A percentile compares a stretch with the other conserved stretches of the same genome.
Evolutionary conservation across 306 rosid species (phyloP).

Genomic region (Rubus idaeus): DNA sequence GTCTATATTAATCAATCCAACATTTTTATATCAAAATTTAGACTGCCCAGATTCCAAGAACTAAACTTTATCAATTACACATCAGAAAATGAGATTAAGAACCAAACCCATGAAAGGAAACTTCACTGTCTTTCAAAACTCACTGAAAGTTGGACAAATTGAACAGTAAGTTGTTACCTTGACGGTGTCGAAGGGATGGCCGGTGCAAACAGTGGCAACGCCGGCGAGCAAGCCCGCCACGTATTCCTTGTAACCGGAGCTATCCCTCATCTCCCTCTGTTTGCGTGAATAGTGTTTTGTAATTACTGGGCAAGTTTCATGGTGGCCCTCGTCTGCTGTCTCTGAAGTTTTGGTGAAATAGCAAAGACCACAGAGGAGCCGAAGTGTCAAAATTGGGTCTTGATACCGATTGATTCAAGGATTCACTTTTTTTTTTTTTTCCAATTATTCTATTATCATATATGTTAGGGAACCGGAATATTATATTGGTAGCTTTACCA

Average conservation of each 20-base stretch:
- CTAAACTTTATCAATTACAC: background rate
- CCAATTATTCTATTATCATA: too few relatives aligned
- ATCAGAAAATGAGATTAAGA: background rate
- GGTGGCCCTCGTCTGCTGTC: background rate
- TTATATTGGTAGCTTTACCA: background rate
- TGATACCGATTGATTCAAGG: background rate
- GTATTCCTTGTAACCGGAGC: conserved; percentile 57
- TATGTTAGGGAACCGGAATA: background rate
- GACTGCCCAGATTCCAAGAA: conserved; percentile 13
- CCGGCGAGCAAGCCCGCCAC: conserved; percentile 70
- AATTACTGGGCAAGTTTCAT: background rate
- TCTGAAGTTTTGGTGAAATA: background rate
- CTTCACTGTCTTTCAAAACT: background rate
- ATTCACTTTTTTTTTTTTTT: too few relatives aligned
- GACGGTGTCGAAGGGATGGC: conserved; percentile 68
- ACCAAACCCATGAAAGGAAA: background rate
- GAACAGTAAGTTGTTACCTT: conserved; percentile 32
- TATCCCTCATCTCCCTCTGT: conserved; percentile 44
- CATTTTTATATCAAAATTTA: background rate
- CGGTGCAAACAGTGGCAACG: conserved; percentile 51
- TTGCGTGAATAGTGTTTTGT: background rate
- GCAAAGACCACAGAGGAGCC: background rate
- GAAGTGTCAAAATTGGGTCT: background rate
- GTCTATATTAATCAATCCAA: background rate
- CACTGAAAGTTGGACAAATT: background rate